Conservation (phyloP, 768 basidiomycete genomes). For the Podaxis sp. region DNA sequence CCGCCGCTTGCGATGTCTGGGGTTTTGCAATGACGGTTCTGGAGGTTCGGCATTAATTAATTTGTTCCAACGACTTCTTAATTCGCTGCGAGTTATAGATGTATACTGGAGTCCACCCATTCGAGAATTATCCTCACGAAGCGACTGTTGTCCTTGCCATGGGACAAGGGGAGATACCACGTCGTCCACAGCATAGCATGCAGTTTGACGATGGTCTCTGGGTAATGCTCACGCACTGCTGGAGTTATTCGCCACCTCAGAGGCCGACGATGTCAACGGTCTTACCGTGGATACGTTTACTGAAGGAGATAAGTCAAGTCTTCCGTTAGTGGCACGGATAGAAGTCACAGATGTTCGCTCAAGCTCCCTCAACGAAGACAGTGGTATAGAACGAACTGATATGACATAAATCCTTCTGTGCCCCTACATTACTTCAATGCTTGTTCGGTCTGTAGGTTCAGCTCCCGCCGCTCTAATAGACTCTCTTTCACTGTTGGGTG, state of each 20-base stretch:
- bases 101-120: not conserved
- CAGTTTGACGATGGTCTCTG: not conserved
- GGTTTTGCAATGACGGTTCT: conserved; percentile 1
- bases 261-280: not conserved
- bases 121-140: not conserved
- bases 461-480: too few relatives aligned
- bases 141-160: not conserved
- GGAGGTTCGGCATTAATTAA: not conserved
- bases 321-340: too few relatives aligned
- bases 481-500: too few relatives aligned
- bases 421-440: too few relatives aligned
- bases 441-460: too few relatives aligned
- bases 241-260: not conserved
- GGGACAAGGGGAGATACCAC: not conserved
- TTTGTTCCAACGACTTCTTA: too few relatives aligned
- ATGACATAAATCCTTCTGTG: too few relatives aligned
- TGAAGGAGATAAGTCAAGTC: not conserved
- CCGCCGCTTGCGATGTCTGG: not conserved
- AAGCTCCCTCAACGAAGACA: too few relatives aligned
- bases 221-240: not conserved
- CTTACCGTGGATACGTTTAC: not conserved
- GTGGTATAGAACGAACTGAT: too few relatives aligned
- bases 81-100: not conserved
- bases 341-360: too few relatives aligned
- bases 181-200: not conserved